Conservation (phyloP, 2,329 filamentous ascomycete species). For the Elsinoe arachidis region DNA sequence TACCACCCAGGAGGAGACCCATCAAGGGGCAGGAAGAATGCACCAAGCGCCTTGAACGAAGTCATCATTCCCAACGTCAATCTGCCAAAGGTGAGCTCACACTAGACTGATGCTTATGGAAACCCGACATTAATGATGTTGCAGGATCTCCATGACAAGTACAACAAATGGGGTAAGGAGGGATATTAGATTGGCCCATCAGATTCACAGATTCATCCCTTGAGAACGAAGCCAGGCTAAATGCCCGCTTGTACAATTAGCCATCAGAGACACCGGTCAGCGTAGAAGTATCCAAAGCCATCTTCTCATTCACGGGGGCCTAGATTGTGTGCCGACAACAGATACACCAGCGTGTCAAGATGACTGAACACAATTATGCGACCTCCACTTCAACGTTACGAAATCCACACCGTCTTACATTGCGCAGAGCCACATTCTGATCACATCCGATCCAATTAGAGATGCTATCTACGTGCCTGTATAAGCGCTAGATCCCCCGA, state of each 20-base stretch:
- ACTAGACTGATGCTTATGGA: neutral
- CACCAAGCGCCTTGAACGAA: conserved; percentile 89
- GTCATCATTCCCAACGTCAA: conserved; percentile 91
- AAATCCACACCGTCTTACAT: no score
- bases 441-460: no score
- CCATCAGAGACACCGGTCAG: no score
- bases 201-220: neutral
- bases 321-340: neutral
- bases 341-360: no score
- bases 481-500: no score
- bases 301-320: neutral
- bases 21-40: conserved; percentile 68
- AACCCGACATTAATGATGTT: neutral
- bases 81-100: conserved; percentile 65
- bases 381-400: no score
- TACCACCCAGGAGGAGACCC: conserved; percentile 73
- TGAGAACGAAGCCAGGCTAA: no score
- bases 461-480: no score
- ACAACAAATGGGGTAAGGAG: conserved; percentile 99
- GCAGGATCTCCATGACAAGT: conserved; percentile 86
- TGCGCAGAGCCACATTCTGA: no score
- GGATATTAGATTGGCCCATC: conserved; percentile 51
- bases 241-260: no score
- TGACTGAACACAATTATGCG: no score
- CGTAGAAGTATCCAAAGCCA: no score